Evolutionary conservation across 371 early-diverging fungal species (phyloP).

Genomic region (Syncephalastrum sp.): DNA sequence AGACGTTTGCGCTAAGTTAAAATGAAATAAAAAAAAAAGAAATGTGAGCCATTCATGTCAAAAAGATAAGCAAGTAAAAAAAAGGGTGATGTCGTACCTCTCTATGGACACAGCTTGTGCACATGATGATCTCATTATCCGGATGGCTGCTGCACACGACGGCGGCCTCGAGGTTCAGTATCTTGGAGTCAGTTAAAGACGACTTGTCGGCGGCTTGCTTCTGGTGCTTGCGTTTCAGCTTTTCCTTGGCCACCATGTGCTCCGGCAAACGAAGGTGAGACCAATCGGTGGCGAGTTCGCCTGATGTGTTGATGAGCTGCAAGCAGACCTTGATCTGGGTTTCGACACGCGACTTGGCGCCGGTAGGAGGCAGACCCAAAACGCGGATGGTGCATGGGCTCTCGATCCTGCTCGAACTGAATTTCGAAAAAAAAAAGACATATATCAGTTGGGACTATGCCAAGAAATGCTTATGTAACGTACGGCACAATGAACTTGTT

Average conservation of each 20-base stretch:
- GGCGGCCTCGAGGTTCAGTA: conserved; percentile 58
- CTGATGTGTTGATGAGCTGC: conserved; percentile 59
- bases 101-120: conserved; percentile 73
- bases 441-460: background rate
- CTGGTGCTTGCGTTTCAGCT: conserved; percentile 44
- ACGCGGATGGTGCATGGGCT: conserved; percentile 53
- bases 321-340: conserved; percentile 82
- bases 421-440: too few relatives aligned
- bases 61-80: background rate
- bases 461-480: conserved; percentile 2
- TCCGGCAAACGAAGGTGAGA: conserved; percentile 73
- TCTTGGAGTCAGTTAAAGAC: conserved; percentile 30
- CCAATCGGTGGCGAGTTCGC: conserved; percentile 67
- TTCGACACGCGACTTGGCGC: conserved; percentile 81
- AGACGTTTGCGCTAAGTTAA: conserved; percentile 47
- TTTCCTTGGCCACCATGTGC: conserved; percentile 67
- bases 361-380: conserved; percentile 67
- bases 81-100: conserved; percentile 44
- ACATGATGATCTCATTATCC: conserved; percentile 67
- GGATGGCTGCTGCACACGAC: conserved; percentile 76
- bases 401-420: conserved; percentile 21
- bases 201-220: conserved; percentile 33
- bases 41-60: background rate
- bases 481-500: conserved; percentile 27
- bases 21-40: background rate